These are phyloP conservation scores for Lumnitzera racemosa DNA, from an alignment of 345 rosid genomes.

Conservation along the genomic window DNA sequence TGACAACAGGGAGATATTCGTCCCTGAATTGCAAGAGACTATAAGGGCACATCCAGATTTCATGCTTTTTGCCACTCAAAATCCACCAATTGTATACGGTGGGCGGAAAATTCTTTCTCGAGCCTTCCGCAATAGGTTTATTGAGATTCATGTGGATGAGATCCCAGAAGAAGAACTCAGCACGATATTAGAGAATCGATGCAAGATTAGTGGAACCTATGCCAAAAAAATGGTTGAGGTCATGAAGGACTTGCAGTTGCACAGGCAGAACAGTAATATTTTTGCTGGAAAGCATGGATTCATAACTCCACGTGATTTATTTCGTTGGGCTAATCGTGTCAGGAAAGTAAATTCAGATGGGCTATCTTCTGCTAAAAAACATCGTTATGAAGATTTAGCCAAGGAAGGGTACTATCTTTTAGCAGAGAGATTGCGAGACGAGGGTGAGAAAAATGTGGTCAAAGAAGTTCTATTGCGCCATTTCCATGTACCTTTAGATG, in stretches of 20 bases:
- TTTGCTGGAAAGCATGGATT: constrained; percentile 99
- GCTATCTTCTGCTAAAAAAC: constrained; percentile 3
- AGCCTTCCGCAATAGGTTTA: constrained; percentile 96
- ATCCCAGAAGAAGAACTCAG: constrained; percentile 84
- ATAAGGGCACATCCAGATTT: constrained; percentile 80
- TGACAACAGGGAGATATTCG: constrained; percentile 93
- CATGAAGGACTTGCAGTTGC: constrained; percentile 91
- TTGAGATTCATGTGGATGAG: constrained; percentile 96
- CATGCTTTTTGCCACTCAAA: constrained; percentile 98
- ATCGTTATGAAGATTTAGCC: constrained; percentile 65
- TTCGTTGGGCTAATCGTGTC: constrained; percentile 95
- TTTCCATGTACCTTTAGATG: constrained; percentile 28
- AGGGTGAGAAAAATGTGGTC: constrained; percentile 66
- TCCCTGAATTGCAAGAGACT: constrained; percentile 76
- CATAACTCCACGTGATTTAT: constrained; percentile 91
- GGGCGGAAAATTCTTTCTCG: constrained; percentile 98
- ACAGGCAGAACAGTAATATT: constrained; percentile 83
- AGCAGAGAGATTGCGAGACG: constrained; percentile 92
- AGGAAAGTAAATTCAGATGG: constrained; percentile 37
- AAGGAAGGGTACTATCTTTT: constrained; percentile 86
- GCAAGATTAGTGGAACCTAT: constrained; percentile 67
- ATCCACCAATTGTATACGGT: constrained; percentile 88
- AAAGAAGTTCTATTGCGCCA: constrained; percentile 67
- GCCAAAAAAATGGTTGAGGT: constrained; percentile 83
- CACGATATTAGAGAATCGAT: constrained; percentile 54